Base-by-base conservation (phyloP, 306 rosid genomes). In the Macrotyloma uniflorum region DNA sequence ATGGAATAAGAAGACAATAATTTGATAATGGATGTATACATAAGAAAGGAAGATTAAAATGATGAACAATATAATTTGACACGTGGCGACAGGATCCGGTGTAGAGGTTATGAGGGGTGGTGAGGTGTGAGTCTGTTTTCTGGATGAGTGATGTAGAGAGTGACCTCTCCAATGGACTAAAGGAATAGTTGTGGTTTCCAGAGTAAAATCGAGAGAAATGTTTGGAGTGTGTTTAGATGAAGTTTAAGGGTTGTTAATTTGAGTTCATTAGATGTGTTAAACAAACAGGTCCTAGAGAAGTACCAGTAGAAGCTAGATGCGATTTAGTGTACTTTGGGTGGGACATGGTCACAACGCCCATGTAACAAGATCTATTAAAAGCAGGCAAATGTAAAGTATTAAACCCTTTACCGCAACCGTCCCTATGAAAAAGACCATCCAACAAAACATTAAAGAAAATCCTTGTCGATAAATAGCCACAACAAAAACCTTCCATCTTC, bases 381-480 rank as follows among this genome's bases (percentile, higher is more conserved):
- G 63, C 62, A 38, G 2, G 65, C 5, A 22, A 57, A 46, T 67
- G 35, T 38, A 49, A 57, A 7, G 61, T 33, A 38, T 50, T 69
- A 69, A 76, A 59, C 14, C 36, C 16, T 76, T 51, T 70, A 40
- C 43, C 78, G 11, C 40, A 11, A 32, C 16, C 63, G 55, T 70
- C 57, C 63, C 77, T 30, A 4, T 43, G 81, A 79, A 67, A n/a
- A 68, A 51, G 87, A 83, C 83, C 16, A 36, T 47, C 74, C 78
- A 83, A 79, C 81, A 68, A 67, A 69, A 74, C 77, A 11, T 79
- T 51, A 74, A 74, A 75, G 40, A 61, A 42, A 75, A 68, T 74
- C 54, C n/a, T 62, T 84, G 75, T 75, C 79, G 40, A 78, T 58
- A 58, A 74, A 59, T 50, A 59, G 38, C 38, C 38, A 59, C 42